Percentiles rank a stretch among this genome's conserved stretches.
Conservation (phyloP, 2,329 filamentous ascomycete genomes). For the Ophiocordyceps camponoti-floridani region DNA sequence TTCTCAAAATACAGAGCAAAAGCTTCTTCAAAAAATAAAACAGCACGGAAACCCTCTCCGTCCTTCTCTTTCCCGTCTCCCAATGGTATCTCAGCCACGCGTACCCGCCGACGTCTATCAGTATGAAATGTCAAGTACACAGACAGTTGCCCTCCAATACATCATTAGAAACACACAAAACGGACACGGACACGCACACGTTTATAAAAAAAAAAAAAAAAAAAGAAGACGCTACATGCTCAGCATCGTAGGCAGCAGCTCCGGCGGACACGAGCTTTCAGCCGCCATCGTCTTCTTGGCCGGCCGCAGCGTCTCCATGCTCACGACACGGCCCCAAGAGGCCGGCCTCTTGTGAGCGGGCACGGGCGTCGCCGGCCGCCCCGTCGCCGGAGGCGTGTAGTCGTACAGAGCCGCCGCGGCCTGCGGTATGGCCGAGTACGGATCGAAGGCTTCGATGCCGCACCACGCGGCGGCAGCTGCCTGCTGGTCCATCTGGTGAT, state of each 20-base stretch:
- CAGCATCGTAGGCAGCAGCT: constrained; percentile 8
- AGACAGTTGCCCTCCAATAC: not conserved
- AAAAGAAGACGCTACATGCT: constrained; percentile 6
- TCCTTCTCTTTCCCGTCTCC: not conserved
- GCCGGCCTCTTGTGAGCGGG: constrained; percentile 18
- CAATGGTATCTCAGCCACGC: not conserved
- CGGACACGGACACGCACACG: not conserved
- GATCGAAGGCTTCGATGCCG: constrained; percentile 4
- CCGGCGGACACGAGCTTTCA: constrained; percentile 2
- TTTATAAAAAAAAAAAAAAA: not conserved
- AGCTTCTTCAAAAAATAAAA: too few relatives aligned
- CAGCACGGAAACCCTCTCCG: not conserved
- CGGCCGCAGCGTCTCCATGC: constrained; percentile 18
- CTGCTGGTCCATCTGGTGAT: constrained; percentile 9
- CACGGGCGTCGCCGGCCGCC: constrained; percentile 18
- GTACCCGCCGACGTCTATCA: not conserved
- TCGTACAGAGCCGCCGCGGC: constrained; percentile 5
- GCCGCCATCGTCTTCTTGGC: constrained; percentile 15
- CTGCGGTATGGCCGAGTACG: constrained; percentile 3
- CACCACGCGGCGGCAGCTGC: constrained; percentile 9
- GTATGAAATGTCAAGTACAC: too few relatives aligned
- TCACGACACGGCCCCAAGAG: constrained; percentile 19
- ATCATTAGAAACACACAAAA: not conserved
- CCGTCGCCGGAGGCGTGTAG: constrained; percentile 7
- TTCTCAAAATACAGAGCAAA: too few relatives aligned